Evolutionary conservation across 1,284 basidiomycete species (phyloP).

Genomic region (Athelia sp.): DNA sequence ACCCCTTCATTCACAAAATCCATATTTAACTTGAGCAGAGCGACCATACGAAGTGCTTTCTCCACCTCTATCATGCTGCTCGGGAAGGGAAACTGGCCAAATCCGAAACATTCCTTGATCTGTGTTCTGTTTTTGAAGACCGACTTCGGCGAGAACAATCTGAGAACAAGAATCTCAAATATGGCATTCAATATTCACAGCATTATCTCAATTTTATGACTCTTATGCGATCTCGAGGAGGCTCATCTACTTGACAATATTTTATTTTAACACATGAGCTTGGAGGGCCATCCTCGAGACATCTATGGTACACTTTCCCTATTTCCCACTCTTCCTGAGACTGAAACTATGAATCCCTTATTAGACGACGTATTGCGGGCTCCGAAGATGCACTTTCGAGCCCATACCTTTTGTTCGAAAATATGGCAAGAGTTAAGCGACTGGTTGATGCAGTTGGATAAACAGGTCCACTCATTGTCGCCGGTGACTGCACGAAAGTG

Average conservation of each 20-base stretch:
- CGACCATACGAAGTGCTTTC: not conserved
- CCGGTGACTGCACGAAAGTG: conserved; percentile 21
- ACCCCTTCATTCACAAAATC: not conserved
- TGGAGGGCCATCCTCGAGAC: not conserved
- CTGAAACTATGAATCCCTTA: too few relatives aligned
- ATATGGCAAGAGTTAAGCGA: conserved; percentile 14
- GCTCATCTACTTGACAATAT: not conserved
- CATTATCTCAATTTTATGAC: conserved; percentile 1
- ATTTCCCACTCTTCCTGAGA: too few relatives aligned
- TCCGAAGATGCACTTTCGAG: conserved; percentile 10
- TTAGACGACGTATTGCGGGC: conserved; percentile 6
- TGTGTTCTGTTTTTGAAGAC: not conserved
- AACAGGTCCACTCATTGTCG: conserved; percentile 11
- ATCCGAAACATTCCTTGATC: not conserved
- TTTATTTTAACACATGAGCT: not conserved
- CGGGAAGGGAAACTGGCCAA: not conserved
- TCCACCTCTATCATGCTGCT: not conserved
- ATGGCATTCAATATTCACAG: not conserved
- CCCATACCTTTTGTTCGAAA: conserved; percentile 13
- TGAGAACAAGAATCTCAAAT: not conserved
- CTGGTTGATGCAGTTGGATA: conserved; percentile 10
- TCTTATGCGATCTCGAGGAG: not conserved
- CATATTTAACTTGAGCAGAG: not conserved
- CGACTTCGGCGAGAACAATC: not conserved
- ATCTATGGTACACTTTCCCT: not conserved